Evolutionary conservation across 495 filamentous ascomycete genomes (phyloP).

Genomic region (Tuber indicum): DNA sequence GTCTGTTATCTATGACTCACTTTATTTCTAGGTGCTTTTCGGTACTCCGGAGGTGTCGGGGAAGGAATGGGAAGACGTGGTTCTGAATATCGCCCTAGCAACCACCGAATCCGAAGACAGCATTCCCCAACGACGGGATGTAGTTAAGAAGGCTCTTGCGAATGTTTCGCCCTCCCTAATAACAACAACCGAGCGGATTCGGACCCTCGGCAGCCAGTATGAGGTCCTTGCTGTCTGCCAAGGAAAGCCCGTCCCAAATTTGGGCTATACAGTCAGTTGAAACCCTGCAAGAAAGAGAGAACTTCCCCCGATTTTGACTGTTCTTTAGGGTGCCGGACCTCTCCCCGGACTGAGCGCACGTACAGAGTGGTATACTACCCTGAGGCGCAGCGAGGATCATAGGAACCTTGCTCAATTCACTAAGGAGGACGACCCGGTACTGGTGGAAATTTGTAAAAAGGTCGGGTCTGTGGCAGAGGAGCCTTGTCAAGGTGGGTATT

Average conservation of each 20-base stretch:
- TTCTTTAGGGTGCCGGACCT: not conserved
- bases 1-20: not conserved
- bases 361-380: not conserved
- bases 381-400: not conserved
- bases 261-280: not conserved
- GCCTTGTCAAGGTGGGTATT: not conserved
- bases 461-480: not conserved
- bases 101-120: not conserved
- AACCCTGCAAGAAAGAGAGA: not conserved
- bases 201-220: not conserved
- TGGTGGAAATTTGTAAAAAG: conserved; percentile 1
- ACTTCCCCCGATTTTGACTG: not conserved
- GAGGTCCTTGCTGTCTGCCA: not conserved
- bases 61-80: not conserved
- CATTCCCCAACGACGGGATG: not conserved
- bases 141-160: not conserved
- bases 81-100: not conserved
- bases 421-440: not conserved
- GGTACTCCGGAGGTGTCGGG: not conserved
- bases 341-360: not conserved
- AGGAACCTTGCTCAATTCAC: not conserved
- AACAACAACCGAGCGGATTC: conserved; percentile 1
- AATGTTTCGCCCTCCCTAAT: not conserved
- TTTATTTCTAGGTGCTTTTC: not conserved
- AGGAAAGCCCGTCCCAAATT: not conserved